Evolutionary conservation across 148 eudicot species (phyloP), one percentile per base, ranked within the genome.

Genomic region (Nepenthes gracilis): DNA sequence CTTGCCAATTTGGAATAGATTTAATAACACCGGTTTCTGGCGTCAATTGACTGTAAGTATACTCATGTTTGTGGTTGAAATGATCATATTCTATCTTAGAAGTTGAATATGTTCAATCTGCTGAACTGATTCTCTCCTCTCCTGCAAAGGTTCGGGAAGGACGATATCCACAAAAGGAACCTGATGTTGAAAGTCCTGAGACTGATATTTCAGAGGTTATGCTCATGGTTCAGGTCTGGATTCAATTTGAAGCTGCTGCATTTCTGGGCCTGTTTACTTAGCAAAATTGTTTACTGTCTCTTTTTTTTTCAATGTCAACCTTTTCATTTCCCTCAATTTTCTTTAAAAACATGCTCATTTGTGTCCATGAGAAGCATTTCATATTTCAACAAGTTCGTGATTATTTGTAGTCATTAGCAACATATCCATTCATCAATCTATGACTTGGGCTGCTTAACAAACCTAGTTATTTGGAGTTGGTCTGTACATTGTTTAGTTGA

Each of bases 11-110:
- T 92, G 97, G 97, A 92, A 88, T 68, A 80, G 96, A 71, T 80
- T 92, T 67, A 83, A 75, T 64, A 92, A 92, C 79, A 70, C 74
- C 61, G 97, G 97, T 61, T 92, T 92, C 62, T 92, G 97, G 97
- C 97, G 97, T 65, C 97, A 92, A 66, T 79, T 92, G 67, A 92
- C 97, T 4, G 97, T 92, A 80, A 76, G 85, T 67, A 55, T 12
- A 55, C 62, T 47, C 10, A 55, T 70, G 36, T 49, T 53, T 35
- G 33, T 2, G 47, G 15, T 33, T 51, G 55, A 38, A 61, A 12
- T 7, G 43, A 13, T 49, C 14, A 52, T 14, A n/a, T 35, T 5
- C 37, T n/a, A n/a, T 50, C 6, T 0, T 51, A 13, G 43, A 49
- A 12, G 33, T n/a, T 6, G 52, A 57, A 33, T 65, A 53, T 57